A percentile compares a stretch with the other conserved stretches of the same genome.
These are phyloP conservation scores for Fragaria vesca DNA, from an alignment of 306 rosid species.

Conservation along the genomic window DNA sequence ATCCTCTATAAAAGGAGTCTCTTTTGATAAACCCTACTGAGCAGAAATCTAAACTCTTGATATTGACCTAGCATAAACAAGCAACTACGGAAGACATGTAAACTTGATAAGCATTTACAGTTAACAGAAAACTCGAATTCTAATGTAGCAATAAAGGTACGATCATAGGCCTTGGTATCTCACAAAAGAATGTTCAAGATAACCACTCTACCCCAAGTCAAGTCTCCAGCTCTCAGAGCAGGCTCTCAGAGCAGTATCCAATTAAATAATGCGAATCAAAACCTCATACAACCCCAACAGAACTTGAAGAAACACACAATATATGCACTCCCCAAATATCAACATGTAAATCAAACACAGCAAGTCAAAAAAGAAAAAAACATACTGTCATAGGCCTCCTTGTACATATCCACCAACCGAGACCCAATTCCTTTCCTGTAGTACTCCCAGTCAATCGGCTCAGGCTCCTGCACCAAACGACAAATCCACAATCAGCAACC, in stretches of 20 bases:
- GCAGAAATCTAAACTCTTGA: not conserved
- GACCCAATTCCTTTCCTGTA: constrained; percentile 94
- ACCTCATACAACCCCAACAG: not conserved
- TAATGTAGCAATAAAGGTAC: not conserved
- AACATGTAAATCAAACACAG: constrained; percentile 7
- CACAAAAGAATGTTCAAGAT: constrained; percentile 1
- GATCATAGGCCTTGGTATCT: not conserved
- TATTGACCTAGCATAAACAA: not conserved
- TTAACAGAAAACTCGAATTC: not conserved
- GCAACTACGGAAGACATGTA: not conserved
- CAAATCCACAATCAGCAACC: constrained; percentile 18
- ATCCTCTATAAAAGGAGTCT: not conserved
- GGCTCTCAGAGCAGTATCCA: constrained; percentile 10
- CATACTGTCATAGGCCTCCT: constrained; percentile 94
- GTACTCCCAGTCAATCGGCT: constrained; percentile 93
- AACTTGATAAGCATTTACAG: not conserved
- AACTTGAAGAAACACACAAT: not conserved
- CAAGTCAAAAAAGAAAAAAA: constrained; percentile 16
- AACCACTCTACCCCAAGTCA: not conserved
- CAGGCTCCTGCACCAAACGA: constrained; percentile 74
- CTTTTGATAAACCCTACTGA: not conserved
- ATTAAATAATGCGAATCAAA: not conserved
- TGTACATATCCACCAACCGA: constrained; percentile 96
- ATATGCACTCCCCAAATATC: not conserved
- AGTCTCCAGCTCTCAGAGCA: not conserved